Conservation (phyloP, 495 filamentous ascomycete species). For the Xylaria curta region DNA sequence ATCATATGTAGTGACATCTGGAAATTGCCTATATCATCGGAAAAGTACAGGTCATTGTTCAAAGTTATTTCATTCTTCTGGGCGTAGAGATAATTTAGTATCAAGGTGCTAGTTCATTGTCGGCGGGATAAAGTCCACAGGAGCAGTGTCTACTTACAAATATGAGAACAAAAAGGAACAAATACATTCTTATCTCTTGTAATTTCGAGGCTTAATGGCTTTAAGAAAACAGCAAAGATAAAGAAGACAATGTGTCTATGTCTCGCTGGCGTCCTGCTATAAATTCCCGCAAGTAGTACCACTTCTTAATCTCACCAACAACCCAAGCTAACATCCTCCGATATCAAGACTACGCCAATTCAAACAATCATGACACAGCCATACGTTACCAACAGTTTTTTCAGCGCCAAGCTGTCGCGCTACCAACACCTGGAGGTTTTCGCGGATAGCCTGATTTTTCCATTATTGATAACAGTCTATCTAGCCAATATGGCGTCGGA, state of each 20-base stretch:
- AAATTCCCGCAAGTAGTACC: not conserved
- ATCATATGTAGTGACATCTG: not conserved
- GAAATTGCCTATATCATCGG: not conserved
- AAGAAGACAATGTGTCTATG: not conserved
- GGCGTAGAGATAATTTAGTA: not conserved
- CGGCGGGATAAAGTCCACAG: not conserved
- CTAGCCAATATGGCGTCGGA: not conserved
- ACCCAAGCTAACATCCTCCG: not conserved
- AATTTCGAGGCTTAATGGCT: not conserved
- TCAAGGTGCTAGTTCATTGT: not conserved
- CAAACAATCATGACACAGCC: not conserved
- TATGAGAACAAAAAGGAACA: not conserved
- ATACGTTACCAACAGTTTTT: not conserved
- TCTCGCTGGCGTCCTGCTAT: not conserved
- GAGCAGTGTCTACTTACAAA: not conserved
- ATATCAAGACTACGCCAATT: not conserved
- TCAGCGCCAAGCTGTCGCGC: not conserved
- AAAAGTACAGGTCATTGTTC: no score
- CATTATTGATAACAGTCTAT: not conserved
- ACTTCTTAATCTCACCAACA: not conserved
- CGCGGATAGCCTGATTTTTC: not conserved
- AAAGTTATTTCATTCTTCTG: no score
- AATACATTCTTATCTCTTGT: not conserved
- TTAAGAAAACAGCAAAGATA: not conserved
- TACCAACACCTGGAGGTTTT: no score